These are phyloP conservation scores for Ganoderma meredithae DNA, from an alignment of 1,284 basidiomycete species.

Conservation along the genomic window DNA sequence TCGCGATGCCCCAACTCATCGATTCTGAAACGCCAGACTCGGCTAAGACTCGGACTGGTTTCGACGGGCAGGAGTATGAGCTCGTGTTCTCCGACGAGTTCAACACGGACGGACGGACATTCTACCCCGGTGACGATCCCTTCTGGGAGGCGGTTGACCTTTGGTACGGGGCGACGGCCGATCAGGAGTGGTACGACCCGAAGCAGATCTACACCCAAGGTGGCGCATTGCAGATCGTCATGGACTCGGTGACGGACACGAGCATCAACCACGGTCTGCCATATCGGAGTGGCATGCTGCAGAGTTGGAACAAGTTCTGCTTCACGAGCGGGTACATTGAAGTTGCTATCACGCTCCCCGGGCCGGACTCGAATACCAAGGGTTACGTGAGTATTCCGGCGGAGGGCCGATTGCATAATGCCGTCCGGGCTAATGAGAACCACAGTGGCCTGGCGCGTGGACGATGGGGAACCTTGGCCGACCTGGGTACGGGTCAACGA, in stretches of 20 bases:
- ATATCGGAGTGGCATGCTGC: slow-evolving; percentile 74
- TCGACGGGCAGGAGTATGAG: slow-evolving; percentile 68
- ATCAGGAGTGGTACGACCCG: slow-evolving; percentile 84
- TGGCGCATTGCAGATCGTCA: slow-evolving; percentile 77
- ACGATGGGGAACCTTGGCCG: slow-evolving; percentile 92
- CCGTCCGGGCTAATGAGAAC: not conserved
- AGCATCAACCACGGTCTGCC: slow-evolving; percentile 65
- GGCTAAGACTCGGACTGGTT: slow-evolving; percentile 67
- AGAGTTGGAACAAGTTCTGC: slow-evolving; percentile 89
- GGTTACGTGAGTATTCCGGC: slow-evolving; percentile 45
- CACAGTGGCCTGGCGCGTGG: slow-evolving; percentile 79
- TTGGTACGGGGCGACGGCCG: slow-evolving; percentile 73
- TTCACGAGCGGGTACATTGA: slow-evolving; percentile 81
- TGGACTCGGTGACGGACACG: slow-evolving; percentile 56
- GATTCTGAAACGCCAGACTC: slow-evolving; percentile 71
- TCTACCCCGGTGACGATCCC: slow-evolving; percentile 74
- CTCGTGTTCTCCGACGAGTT: slow-evolving; percentile 89
- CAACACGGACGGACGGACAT: slow-evolving; percentile 73
- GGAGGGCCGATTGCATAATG: not conserved
- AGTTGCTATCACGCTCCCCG: slow-evolving; percentile 51
- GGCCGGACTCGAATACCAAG: slow-evolving; percentile 43
- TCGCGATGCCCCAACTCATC: slow-evolving; percentile 67
- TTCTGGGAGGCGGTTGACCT: slow-evolving; percentile 78
- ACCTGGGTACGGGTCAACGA: slow-evolving; percentile 83
- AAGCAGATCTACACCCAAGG: slow-evolving; percentile 75